phyloP scores from a whole-genome alignment of 1,284 basidiomycete species.

The Athelia psychrophila region DNA sequence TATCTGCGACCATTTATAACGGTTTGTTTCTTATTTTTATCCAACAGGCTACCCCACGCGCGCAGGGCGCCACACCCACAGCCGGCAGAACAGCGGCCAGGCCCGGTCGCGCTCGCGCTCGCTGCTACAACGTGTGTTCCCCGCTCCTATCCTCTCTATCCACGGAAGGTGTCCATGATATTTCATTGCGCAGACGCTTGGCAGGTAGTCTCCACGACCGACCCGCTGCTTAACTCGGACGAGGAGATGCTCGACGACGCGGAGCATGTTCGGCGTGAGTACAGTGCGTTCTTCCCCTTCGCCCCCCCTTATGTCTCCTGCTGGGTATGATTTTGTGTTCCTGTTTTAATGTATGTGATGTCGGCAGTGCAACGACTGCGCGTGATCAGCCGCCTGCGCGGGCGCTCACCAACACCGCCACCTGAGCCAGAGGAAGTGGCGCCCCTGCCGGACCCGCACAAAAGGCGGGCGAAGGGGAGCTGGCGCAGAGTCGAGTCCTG shows the following conservation, averaged over 20 bases:
- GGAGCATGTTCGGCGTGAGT: too few species aligned
- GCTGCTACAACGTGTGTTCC: slow-evolving; percentile 4
- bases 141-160: slow-evolving; percentile 2
- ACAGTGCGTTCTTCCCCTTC: background rate
- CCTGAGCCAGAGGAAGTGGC: slow-evolving; percentile 11
- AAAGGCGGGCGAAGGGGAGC: slow-evolving; percentile 10
- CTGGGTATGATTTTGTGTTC: too few species aligned
- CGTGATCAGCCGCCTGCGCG: slow-evolving; percentile 42
- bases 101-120: too few species aligned
- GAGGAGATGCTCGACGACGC: slow-evolving; percentile 56
- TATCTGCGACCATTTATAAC: too few species aligned
- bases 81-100: too few species aligned
- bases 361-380: slow-evolving; percentile 46
- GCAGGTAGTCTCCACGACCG: slow-evolving; percentile 57
- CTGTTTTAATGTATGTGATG: slow-evolving; percentile 1
- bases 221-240: slow-evolving; percentile 70
- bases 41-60: too few species aligned
- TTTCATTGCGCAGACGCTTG: slow-evolving; percentile 64
- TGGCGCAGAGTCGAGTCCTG: slow-evolving; percentile 38
- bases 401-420: slow-evolving; percentile 38
- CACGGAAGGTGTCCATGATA: background rate
- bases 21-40: too few species aligned
- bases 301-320: too few species aligned
- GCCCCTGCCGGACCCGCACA: background rate
- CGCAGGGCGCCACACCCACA: too few species aligned